A percentile compares a stretch with the other conserved stretches of the same genome.
Evolutionary conservation across 2,329 filamentous ascomycete species (phyloP).

Genomic region (Aspergillus sp.): DNA sequence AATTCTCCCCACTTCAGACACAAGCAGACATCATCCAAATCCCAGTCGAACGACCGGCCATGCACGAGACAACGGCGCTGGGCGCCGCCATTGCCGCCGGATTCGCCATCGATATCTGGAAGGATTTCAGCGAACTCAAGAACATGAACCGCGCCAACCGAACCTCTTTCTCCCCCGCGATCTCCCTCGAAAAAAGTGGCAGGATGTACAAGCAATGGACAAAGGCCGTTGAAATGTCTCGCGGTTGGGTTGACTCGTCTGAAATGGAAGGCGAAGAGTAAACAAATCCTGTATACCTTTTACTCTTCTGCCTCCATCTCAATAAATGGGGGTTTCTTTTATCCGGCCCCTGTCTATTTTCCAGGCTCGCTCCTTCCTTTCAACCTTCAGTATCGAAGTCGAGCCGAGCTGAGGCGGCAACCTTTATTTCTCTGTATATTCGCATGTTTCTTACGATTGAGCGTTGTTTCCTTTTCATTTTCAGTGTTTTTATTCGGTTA

Average conservation of each 20-base stretch:
- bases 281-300: not conserved
- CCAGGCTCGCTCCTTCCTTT: not conserved
- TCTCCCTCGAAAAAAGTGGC: slow-evolving; percentile 57
- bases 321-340: not conserved
- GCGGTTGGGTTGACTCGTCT: slow-evolving; percentile 59
- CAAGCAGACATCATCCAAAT: slow-evolving; percentile 86
- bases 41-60: slow-evolving; percentile 76
- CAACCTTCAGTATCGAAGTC: not conserved
- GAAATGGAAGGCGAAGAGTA: slow-evolving; percentile 25
- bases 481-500: not conserved
- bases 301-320: not conserved
- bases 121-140: slow-evolving; percentile 69
- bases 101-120: slow-evolving; percentile 79
- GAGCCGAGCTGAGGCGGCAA: not conserved
- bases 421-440: slow-evolving; percentile 6
- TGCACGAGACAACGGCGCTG: slow-evolving; percentile 88
- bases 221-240: slow-evolving; percentile 76
- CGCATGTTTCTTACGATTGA: slow-evolving; percentile 13
- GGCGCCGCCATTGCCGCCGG: slow-evolving; percentile 87
- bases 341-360: not conserved
- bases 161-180: slow-evolving; percentile 68
- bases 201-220: slow-evolving; percentile 71
- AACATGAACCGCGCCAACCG: slow-evolving; percentile 70
- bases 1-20: slow-evolving; percentile 50
- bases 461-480: slow-evolving; percentile 8